Percentiles rank a stretch among this genome's conserved stretches.
Evolutionary conservation across 73 alveolate species (phyloP).

Genomic region (Paramecium caudatum): DNA sequence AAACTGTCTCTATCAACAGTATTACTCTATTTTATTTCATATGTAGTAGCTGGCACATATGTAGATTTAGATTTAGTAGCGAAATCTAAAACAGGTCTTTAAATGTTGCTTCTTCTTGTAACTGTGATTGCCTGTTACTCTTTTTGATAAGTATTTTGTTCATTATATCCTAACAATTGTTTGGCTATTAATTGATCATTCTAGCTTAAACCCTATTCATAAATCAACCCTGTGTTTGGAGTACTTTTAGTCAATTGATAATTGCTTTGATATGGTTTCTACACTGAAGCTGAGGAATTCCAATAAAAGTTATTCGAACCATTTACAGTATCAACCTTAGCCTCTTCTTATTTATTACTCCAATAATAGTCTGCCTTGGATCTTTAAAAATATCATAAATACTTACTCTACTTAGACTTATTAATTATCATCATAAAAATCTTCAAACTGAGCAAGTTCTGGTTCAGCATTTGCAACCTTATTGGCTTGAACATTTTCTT

Average conservation of each 20-base stretch:
- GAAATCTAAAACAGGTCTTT: conserved; percentile 67
- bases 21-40: not conserved
- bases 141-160: not conserved
- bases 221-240: no score
- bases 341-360: conserved; percentile 4
- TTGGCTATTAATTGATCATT: not conserved
- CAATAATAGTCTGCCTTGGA: conserved; percentile 66
- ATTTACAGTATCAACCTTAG: not conserved
- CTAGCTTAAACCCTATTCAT: no score
- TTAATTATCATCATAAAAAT: not conserved
- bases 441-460: not conserved
- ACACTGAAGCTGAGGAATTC: no score
- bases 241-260: no score
- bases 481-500: not conserved
- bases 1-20: not conserved
- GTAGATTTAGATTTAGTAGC: not conserved
- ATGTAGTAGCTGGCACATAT: not conserved
- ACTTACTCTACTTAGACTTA: conserved; percentile 7
- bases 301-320: conserved; percentile 4
- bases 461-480: conserved; percentile 38
- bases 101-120: conserved; percentile 12
- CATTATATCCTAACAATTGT: not conserved
- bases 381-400: not conserved
- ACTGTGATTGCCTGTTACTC: not conserved
- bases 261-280: no score